Conservation (phyloP, 768 basidiomycete genomes). For the Favolaschia claudopus region DNA sequence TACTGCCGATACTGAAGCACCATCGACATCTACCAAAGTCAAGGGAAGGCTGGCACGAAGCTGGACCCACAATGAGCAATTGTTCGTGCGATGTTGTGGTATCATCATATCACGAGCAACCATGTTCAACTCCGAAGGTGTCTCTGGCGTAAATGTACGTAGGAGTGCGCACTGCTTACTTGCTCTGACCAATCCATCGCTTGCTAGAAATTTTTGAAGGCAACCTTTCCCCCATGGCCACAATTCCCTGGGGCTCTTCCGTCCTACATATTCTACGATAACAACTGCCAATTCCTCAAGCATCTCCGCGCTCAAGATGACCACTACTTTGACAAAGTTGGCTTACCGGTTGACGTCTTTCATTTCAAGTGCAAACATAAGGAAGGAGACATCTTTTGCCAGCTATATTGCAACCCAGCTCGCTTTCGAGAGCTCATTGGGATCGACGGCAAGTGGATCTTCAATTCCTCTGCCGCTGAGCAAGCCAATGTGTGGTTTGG, state of each 20-base stretch:
- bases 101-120: conserved; percentile 20
- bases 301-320: conserved; percentile 1
- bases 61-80: conserved; percentile 30
- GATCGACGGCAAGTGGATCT: conserved; percentile 30
- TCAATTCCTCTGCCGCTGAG: conserved; percentile 40
- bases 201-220: neutral
- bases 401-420: conserved; percentile 22
- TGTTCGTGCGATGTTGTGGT: conserved; percentile 28
- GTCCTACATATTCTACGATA: conserved; percentile 27
- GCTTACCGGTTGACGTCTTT: conserved; percentile 16
- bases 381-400: neutral
- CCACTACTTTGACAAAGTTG: neutral
- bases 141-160: neutral
- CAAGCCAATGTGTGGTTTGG: conserved; percentile 34
- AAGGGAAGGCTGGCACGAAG: conserved; percentile 16
- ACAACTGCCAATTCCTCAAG: conserved; percentile 25
- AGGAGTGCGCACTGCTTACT: no score
- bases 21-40: no score
- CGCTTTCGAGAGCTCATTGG: conserved; percentile 36
- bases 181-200: no score
- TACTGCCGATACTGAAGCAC: no score
- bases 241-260: conserved; percentile 7
- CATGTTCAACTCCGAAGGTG: conserved; percentile 24
- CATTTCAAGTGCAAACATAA: conserved; percentile 14
- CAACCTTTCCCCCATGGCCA: neutral